phyloP scores from a whole-genome alignment of 352 stramenopile genomes.

The Phytophthora lateralis region DNA sequence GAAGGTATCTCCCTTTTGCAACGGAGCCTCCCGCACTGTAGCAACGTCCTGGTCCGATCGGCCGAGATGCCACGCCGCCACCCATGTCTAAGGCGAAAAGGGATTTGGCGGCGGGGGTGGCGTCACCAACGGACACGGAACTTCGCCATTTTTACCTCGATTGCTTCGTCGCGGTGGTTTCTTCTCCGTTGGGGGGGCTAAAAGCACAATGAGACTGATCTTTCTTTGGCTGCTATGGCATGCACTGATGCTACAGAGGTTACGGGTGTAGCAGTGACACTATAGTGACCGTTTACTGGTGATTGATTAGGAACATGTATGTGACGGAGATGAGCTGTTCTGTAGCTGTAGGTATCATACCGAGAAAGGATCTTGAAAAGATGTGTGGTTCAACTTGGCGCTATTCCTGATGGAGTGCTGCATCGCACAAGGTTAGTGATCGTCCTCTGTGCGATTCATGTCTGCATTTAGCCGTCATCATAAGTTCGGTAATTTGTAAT shows the following conservation, averaged over 20 bases:
- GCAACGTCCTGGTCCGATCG: constrained; percentile 27
- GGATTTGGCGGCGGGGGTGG: constrained; percentile 19
- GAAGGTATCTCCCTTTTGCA: neutral
- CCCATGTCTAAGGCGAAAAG: constrained; percentile 32
- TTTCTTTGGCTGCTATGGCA: constrained; percentile 18
- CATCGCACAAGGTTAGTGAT: neutral
- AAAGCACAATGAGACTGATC: constrained; percentile 27
- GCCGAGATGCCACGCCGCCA: constrained; percentile 31
- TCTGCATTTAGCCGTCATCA: constrained; percentile 16
- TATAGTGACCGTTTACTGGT: neutral
- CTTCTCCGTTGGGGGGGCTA: constrained; percentile 9
- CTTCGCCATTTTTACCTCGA: constrained; percentile 25
- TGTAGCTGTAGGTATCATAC: neutral
- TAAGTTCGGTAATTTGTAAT: constrained; percentile 3
- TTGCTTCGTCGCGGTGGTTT: constrained; percentile 27
- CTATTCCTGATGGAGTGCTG: constrained; percentile 1
- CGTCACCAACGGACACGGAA: constrained; percentile 1
- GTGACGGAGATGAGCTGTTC: neutral
- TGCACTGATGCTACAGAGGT: neutral
- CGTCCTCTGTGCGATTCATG: neutral
- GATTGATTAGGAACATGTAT: neutral
- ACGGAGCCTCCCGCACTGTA: constrained; percentile 25
- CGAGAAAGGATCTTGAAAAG: no score
- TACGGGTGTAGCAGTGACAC: neutral
- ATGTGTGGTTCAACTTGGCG: constrained; percentile 3